Evolutionary conservation across 192 early-diverging fungal genomes (phyloP).

Genomic region (Coemansia sp.): DNA sequence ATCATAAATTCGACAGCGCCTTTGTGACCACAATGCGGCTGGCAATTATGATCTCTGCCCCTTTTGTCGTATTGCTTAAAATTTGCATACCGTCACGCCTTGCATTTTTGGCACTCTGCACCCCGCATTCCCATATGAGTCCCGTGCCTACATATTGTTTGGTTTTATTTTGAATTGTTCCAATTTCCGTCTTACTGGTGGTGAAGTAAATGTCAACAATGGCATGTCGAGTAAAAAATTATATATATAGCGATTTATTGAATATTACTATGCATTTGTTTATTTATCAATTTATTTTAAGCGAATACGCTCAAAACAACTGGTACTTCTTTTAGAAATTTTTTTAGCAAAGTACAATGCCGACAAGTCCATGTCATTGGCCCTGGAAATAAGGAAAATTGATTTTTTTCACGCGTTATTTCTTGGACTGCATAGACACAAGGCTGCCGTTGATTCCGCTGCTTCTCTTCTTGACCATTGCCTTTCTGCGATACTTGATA

Average conservation of each 20-base stretch:
- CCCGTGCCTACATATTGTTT: no score
- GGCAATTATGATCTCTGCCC: neutral
- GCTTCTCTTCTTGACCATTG: neutral
- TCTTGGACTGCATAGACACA: constrained; percentile 1
- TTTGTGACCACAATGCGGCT: neutral
- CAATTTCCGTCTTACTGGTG: no score
- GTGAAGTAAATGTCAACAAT: no score
- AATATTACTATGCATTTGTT: no score
- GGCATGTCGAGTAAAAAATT: no score
- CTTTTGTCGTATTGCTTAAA: neutral
- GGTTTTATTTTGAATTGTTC: no score
- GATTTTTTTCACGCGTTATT: neutral
- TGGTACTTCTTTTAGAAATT: no score
- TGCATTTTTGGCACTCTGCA: neutral
- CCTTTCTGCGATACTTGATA: constrained; percentile 7
- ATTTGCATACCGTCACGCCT: neutral
- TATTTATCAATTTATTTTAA: neutral
- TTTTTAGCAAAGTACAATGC: neutral
- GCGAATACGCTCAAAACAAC: constrained; percentile 2
- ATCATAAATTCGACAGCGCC: no score
- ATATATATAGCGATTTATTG: neutral
- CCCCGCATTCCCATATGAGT: neutral
- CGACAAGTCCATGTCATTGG: no score
- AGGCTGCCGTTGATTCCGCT: constrained; percentile 5
- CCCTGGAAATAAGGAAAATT: neutral